These are phyloP conservation scores for Mycena vulgaris DNA, from an alignment of 768 basidiomycete species.

Conservation along the genomic window DNA sequence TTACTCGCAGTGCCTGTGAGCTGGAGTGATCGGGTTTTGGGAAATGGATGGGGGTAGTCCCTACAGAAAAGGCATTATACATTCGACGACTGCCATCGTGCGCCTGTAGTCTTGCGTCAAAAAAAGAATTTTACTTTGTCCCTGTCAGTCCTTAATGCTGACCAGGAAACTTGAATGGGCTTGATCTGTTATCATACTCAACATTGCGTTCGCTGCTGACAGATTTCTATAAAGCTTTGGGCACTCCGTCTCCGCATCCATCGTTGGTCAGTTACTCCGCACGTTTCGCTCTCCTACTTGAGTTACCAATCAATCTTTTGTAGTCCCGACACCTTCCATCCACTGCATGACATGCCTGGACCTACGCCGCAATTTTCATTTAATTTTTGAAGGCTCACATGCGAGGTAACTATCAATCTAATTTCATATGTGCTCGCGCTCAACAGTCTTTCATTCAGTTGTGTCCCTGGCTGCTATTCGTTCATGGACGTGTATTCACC, in stretches of 20 bases:
- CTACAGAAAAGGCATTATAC: slow-evolving; percentile 17
- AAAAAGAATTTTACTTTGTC: slow-evolving; percentile 18
- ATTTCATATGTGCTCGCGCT: slow-evolving; percentile 1
- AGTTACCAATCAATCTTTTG: not conserved
- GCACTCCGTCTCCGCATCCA: slow-evolving; percentile 4
- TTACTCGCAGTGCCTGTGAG: slow-evolving; percentile 24
- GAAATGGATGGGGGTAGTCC: slow-evolving; percentile 24
- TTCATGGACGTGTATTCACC: not conserved
- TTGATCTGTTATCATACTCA: slow-evolving; percentile 1
- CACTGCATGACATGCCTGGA: not conserved
- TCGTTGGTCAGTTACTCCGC: not conserved
- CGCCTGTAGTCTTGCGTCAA: slow-evolving; percentile 12
- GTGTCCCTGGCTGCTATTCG: not conserved
- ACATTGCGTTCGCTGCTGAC: no score
- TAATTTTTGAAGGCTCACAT: slow-evolving; percentile 1
- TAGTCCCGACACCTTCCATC: not conserved
- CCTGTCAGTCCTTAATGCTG: slow-evolving; percentile 18
- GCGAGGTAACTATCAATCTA: slow-evolving; percentile 4
- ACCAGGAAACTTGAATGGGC: slow-evolving; percentile 9
- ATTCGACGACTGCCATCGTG: slow-evolving; percentile 15
- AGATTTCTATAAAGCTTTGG: slow-evolving; percentile 3
- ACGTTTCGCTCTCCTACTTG: not conserved
- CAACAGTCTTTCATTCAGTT: slow-evolving; percentile 4
- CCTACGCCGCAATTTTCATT: not conserved
- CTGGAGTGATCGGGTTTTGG: slow-evolving; percentile 12